Base-by-base conservation (phyloP, 108 stramenopile species). In the Schizochytrium sp. region DNA sequence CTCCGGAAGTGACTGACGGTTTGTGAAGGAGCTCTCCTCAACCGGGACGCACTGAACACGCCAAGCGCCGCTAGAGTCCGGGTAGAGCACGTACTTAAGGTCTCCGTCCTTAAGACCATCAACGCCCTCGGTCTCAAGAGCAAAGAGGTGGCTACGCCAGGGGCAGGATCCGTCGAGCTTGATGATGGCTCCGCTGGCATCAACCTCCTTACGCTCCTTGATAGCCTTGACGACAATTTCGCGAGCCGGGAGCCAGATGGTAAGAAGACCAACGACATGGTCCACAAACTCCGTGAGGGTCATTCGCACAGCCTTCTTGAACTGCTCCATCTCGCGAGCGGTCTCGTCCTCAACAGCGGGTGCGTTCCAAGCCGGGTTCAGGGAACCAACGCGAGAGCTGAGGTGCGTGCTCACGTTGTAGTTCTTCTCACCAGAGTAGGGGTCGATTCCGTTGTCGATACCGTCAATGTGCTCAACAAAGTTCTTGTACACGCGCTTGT, bases 1-100 rank as follows among this genome's bases (percentile, higher is more conserved):
- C 76, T 95, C 95, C 3, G 97, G 98, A 60, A 99, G 83, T 38
- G 94, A 89, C 46, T 96, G 89, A 3, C 99, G 94, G 87, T 97
- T 96, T 69, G 94, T 94, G 93, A 99, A 99, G 2, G 93, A 95
- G 73, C 93, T 94, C 19, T 95, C 96, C 83, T 96, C 95, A 40
- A 96, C 96, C 3, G 98, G 97, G n/a, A 99, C 99, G n/a, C 97
- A 97, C 92, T 99, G 99, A 44, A 98, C 94, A n/a, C 99, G 91
- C 99, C 98, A 99, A 94, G 96, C 96, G 2, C 96, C 97, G 5
- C 92, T 87, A 72, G 93, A 91, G 92, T 99, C 98, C 0, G 94
- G 94, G 90, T 98, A 99, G 83, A 99, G 89, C 0, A 98, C 98
- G 94, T 96, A 99, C 89, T 98, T 97, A 90, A 97, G 40, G 55